Base-by-base conservation (phyloP, 2,329 filamentous ascomycete genomes). In the Sarocladium brachiariae region DNA sequence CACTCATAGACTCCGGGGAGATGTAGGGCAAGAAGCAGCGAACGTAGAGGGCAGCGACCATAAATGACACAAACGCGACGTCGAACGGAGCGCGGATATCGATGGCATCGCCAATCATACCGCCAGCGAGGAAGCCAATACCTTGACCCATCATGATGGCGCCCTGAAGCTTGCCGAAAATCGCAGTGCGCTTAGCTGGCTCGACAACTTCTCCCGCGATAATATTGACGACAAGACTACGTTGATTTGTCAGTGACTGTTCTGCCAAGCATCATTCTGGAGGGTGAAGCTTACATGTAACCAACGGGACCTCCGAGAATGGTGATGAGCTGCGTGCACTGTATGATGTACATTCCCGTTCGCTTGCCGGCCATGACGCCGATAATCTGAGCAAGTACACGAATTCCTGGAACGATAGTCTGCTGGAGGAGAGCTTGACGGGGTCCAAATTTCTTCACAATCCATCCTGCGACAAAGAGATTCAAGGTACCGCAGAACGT, bases 281-380 rank as follows among this genome's bases (percentile, higher is more conserved):
- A 5, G 21, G 3, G 10, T 5, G 13, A 8, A n/a, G 27, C 67
- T 54, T 51, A 72, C 67, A 87, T 75, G 58, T 87, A 88, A 0
- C 85, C 85, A 0, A 78, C 77, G 0, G 84, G 84, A 0, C 85
- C 85, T 0, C 85, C 85, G 2, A 88, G 56, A 14, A 87, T 70
- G 0, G 82, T 86, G 50, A 88, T 83, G 14, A 83, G 65, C 65
- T 89, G 85, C 0, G 79, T 84, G 23, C 67, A 65, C 63, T 89
- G 85, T 25, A 88, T 78, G 24, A 87, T 82, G 13, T 80, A 65
- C 57, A 88, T 86, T n/a, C 85, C 85, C 0, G 68, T 55, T 2
- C 68, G 68, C n/a, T 78, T 78, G 1, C 84, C 84, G 0, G 78
- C 70, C 24, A 78, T 65, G 10, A 88, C 82, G 3, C 81, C 84